Evolutionary conservation across 495 filamentous ascomycete genomes (phyloP).

Genomic region (Amniculicola lignicola): DNA sequence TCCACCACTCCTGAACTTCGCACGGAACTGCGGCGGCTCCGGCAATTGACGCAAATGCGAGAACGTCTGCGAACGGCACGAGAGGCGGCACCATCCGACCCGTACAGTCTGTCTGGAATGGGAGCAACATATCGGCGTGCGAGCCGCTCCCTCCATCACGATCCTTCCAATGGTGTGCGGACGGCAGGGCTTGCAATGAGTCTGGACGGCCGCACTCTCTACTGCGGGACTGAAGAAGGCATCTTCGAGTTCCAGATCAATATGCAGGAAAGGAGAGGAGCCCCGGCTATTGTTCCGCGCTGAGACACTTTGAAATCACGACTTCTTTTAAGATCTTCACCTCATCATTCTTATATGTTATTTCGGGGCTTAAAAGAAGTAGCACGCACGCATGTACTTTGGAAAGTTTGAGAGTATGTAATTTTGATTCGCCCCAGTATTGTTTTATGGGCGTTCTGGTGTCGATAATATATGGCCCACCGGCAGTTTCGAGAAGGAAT

Average conservation of each 20-base stretch:
- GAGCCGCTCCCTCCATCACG: slow-evolving; percentile 1
- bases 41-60: slow-evolving; percentile 30
- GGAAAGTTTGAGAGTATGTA: neutral
- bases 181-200: slow-evolving; percentile 45
- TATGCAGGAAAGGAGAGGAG: slow-evolving; percentile 38
- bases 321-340: neutral
- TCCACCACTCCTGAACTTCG: slow-evolving; percentile 24
- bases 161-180: slow-evolving; percentile 33
- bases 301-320: slow-evolving; percentile 26
- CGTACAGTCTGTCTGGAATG: slow-evolving; percentile 1
- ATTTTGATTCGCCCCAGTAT: neutral
- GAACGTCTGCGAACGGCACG: slow-evolving; percentile 28
- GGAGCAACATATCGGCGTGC: slow-evolving; percentile 9
- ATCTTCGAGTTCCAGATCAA: slow-evolving; percentile 41
- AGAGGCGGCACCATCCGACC: slow-evolving; percentile 13
- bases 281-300: slow-evolving; percentile 34
- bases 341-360: too few species aligned
- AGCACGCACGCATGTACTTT: too few species aligned
- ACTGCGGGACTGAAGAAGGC: slow-evolving; percentile 40
- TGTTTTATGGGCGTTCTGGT: too few species aligned
- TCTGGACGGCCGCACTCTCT: slow-evolving; percentile 40
- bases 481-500: too few species aligned
- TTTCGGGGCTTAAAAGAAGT: too few species aligned
- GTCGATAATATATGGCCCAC: too few species aligned
- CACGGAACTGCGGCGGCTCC: slow-evolving; percentile 30